These are phyloP conservation scores for Aphanomyces invadans DNA, from an alignment of 352 stramenopile genomes.

Conservation along the genomic window DNA sequence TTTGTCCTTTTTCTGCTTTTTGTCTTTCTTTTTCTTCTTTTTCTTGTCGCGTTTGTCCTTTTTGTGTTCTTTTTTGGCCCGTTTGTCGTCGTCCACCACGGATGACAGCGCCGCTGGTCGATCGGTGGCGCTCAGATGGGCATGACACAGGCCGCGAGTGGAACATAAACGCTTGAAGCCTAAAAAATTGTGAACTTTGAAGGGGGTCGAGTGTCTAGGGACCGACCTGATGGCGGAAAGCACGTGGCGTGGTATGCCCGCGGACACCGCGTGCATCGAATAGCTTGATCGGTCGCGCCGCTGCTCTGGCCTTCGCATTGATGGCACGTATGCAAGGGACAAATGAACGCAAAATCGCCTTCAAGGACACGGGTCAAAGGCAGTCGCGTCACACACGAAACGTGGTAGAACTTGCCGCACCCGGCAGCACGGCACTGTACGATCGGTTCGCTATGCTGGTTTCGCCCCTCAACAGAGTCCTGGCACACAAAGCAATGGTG, in stretches of 20 bases:
- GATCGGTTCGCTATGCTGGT: background rate
- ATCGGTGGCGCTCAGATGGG: background rate
- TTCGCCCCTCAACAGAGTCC: background rate
- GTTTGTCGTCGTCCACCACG: background rate
- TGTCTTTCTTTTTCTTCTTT: slow-evolving; percentile 10
- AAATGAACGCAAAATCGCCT: slow-evolving; percentile 68
- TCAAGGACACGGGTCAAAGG: slow-evolving; percentile 61
- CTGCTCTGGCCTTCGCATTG: slow-evolving; percentile 15
- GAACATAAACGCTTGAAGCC: slow-evolving; percentile 11
- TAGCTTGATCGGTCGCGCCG: slow-evolving; percentile 43
- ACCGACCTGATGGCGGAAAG: slow-evolving; percentile 33
- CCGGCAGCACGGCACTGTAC: slow-evolving; percentile 55
- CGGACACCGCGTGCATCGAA: slow-evolving; percentile 64
- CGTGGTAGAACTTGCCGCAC: slow-evolving; percentile 81
- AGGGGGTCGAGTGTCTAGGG: too few species aligned
- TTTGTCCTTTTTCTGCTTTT: background rate
- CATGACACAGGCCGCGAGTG: slow-evolving; percentile 8
- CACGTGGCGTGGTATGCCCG: slow-evolving; percentile 77
- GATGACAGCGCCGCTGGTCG: background rate
- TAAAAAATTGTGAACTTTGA: too few species aligned
- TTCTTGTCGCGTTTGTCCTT: slow-evolving; percentile 18
- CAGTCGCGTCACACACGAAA: slow-evolving; percentile 70
- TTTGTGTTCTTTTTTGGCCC: slow-evolving; percentile 15
- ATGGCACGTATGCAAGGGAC: slow-evolving; percentile 72
- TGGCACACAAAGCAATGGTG: slow-evolving; percentile 83